Conservation (phyloP, 1,284 basidiomycete genomes). For the Lignosus rhinocerotis region DNA sequence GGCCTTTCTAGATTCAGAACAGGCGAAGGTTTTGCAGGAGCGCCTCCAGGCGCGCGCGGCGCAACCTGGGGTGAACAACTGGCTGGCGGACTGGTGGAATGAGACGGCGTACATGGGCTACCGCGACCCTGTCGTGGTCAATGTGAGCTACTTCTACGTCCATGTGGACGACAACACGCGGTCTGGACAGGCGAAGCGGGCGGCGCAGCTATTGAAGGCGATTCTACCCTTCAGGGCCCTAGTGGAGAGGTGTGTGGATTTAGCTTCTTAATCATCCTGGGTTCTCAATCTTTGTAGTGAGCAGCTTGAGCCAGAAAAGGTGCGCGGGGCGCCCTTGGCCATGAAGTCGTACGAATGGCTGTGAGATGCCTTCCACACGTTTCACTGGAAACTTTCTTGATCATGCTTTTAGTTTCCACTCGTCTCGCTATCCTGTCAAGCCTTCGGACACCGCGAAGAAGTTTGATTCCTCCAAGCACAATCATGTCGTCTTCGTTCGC, state of each 20-base stretch:
- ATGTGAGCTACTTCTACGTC: slow-evolving; percentile 95
- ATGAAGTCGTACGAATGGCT: slow-evolving; percentile 97
- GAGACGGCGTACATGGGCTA: slow-evolving; percentile 87
- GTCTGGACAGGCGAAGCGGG: slow-evolving; percentile 63
- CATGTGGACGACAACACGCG: slow-evolving; percentile 72
- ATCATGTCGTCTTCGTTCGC: slow-evolving; percentile 89
- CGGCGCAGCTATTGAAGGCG: slow-evolving; percentile 82
- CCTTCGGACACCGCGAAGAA: slow-evolving; percentile 85
- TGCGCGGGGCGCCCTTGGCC: slow-evolving; percentile 81
- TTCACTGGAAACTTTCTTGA: background rate
- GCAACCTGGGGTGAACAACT: slow-evolving; percentile 66
- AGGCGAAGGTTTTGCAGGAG: slow-evolving; percentile 77
- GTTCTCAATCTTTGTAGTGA: slow-evolving; percentile 46
- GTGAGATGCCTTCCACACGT: slow-evolving; percentile 40
- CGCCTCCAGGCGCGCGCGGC: slow-evolving; percentile 77
- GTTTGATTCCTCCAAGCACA: slow-evolving; percentile 75
- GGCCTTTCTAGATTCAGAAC: slow-evolving; percentile 71
- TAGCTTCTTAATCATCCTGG: background rate
- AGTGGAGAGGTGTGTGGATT: slow-evolving; percentile 67
- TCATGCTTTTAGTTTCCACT: slow-evolving; percentile 70
- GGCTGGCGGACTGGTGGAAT: slow-evolving; percentile 99
- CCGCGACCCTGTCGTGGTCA: slow-evolving; percentile 89
- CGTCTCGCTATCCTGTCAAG: slow-evolving; percentile 82
- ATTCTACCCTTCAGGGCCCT: slow-evolving; percentile 82
- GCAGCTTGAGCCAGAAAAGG: slow-evolving; percentile 88